Conservation (phyloP, 2,329 filamentous ascomycete genomes). For the Hypoxylon sp. region DNA sequence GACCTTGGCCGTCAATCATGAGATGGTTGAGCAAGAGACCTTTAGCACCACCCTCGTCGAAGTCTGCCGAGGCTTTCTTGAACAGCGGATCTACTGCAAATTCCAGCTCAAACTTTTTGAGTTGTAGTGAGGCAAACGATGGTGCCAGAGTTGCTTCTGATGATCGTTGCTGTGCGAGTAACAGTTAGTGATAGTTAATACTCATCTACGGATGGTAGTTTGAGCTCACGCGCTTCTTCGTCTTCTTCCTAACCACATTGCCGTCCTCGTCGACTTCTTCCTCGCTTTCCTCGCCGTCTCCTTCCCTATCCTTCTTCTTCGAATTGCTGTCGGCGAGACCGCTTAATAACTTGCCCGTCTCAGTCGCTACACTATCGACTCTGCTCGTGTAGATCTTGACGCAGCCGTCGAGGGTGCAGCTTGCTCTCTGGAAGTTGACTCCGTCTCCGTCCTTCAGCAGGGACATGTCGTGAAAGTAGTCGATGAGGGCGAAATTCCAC, state of each 20-base stretch:
- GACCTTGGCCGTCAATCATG: conserved; percentile 89
- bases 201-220: too few relatives aligned
- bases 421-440: conserved; percentile 98
- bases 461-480: conserved; percentile 99
- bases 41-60: conserved; percentile 97
- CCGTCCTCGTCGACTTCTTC: conserved; percentile 69
- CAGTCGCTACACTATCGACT: conserved; percentile 97
- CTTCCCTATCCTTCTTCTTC: conserved; percentile 73
- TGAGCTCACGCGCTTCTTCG: conserved; percentile 74
- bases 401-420: conserved; percentile 95
- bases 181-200: too few relatives aligned
- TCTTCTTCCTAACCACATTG: conserved; percentile 64
- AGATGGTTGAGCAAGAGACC: conserved; percentile 93
- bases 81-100: conserved; percentile 98
- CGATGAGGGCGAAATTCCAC: conserved; percentile 99
- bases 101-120: conserved; percentile 98
- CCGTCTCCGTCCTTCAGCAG: conserved; percentile 94
- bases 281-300: conserved; percentile 72
- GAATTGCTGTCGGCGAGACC: conserved; percentile 88
- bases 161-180: conserved; percentile 67
- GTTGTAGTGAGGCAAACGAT: conserved; percentile 84
- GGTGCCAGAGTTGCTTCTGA: conserved; percentile 93
- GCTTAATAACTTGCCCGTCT: conserved; percentile 93
- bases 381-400: conserved; percentile 99
- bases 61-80: conserved; percentile 98